Percentiles rank a stretch among this genome's conserved stretches.
These are phyloP conservation scores for Komagataella kurtzmanii DNA, from an alignment of 805 yeast genomes.

Conservation along the genomic window DNA sequence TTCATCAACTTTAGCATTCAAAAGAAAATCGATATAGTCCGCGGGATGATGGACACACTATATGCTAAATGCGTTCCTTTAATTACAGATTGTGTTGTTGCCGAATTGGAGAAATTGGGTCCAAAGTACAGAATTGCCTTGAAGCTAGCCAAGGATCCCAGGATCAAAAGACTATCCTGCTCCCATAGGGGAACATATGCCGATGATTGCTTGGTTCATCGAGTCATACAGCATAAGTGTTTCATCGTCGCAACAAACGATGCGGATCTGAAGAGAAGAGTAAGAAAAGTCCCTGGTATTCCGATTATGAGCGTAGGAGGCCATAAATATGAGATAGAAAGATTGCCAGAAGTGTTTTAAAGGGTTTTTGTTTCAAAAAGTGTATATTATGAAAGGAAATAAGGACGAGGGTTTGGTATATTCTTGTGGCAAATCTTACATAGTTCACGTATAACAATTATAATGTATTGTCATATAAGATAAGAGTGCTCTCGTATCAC, in stretches of 20 bases:
- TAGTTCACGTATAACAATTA: slow-evolving; percentile 1
- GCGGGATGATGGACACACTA: slow-evolving; percentile 93
- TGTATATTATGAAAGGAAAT: not conserved
- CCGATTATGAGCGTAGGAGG: slow-evolving; percentile 96
- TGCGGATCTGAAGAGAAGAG: slow-evolving; percentile 88
- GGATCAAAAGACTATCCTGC: slow-evolving; percentile 78
- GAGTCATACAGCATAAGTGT: slow-evolving; percentile 94
- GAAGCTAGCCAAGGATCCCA: slow-evolving; percentile 84
- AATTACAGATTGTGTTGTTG: slow-evolving; percentile 95
- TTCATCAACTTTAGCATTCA: slow-evolving; percentile 94
- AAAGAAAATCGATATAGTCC: slow-evolving; percentile 86
- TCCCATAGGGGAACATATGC: slow-evolving; percentile 95
- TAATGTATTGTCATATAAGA: not conserved
- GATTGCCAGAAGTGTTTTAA: slow-evolving; percentile 86
- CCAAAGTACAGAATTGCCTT: slow-evolving; percentile 91
- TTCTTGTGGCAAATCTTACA: not conserved
- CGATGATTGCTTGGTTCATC: slow-evolving; percentile 88
- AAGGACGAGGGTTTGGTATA: not conserved
- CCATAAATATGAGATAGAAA: slow-evolving; percentile 82
- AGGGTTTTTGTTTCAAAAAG: not conserved
- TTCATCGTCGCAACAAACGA: slow-evolving; percentile 96
- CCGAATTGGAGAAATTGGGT: slow-evolving; percentile 92
- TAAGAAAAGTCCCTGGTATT: slow-evolving; percentile 93
- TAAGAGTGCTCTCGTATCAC: not conserved
- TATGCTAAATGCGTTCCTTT: slow-evolving; percentile 93